Base-by-base conservation (phyloP, 225 moss, liverwort and hornwort species). In the Pleurozium schreberi region DNA sequence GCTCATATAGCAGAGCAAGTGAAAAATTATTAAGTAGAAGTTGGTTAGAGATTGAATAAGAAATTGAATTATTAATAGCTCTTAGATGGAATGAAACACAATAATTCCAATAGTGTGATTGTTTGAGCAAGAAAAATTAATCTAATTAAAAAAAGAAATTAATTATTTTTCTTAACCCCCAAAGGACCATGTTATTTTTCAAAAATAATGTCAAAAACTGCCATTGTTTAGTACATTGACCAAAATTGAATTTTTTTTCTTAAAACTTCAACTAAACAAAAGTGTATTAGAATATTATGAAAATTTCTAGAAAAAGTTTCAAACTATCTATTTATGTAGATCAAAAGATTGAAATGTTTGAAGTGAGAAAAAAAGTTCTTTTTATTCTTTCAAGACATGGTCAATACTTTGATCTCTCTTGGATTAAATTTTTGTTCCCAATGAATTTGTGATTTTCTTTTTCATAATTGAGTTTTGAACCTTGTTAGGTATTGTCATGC, bases 381-480 rank as follows among this genome's bases (percentile, higher is more conserved):
- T 31, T 49, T 0, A 4, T 6, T 33, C 49, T 0, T 49, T 0
- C 1, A 5, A 31, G 12, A 49, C 2, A 47, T 0, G 4, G 3
- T 18, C 0, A 12, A 0, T 19, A 49, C 20, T 75, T 49, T 33
- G 19, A 75, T 49, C 20, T 17, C 3, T 49, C 18, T 19, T 19
- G 20, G 2, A 19, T 33, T 18, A 49, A 49, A 4, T 6, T 4
- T 31, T 75, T 75, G 12, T 8, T 33, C 49, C 12, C 19, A 3
- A 28, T 74, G 28, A 28, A 75, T 75, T 75, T 31, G 49, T 0
- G 0, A 0, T 49, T 1, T 12, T 20, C 33, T 0, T 3, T n/a
- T n/a, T n/a, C n/a, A 0, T 3, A 5, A 30, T 47, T 31, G 47
- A 74, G 1, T 11, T 75, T 0, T 12, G 2, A 50, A 50, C 21